Evolutionary conservation across 768 basidiomycete species (phyloP).

Genomic region (Asterophora parasitica): DNA sequence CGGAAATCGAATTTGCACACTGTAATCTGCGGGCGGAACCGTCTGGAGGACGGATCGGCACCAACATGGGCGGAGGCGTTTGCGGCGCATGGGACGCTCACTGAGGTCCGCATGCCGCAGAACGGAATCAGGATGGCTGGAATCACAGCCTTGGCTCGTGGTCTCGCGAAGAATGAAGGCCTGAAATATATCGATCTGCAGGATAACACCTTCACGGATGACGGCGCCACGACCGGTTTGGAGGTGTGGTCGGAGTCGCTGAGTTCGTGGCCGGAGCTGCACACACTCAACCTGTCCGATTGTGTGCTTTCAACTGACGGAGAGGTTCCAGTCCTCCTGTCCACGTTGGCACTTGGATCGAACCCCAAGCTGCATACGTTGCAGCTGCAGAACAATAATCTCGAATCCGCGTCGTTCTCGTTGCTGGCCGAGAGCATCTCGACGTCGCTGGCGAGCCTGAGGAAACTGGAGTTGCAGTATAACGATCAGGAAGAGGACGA

Average conservation of each 20-base stretch:
- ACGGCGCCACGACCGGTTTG: conserved; percentile 46
- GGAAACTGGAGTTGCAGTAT: conserved; percentile 79
- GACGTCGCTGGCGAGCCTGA: conserved; percentile 53
- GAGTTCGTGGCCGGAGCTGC: conserved; percentile 63
- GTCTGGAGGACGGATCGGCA: conserved; percentile 91
- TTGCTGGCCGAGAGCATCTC: conserved; percentile 65
- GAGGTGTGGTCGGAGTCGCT: conserved; percentile 62
- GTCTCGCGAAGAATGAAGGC: conserved; percentile 60
- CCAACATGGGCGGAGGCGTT: conserved; percentile 84
- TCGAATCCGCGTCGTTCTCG: conserved; percentile 64
- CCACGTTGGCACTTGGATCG: conserved; percentile 59
- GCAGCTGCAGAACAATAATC: conserved; percentile 89
- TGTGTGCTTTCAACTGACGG: conserved; percentile 84
- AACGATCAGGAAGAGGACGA: conserved; percentile 84
- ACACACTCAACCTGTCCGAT: conserved; percentile 86
- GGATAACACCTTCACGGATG: conserved; percentile 80
- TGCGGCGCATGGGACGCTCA: conserved; percentile 73
- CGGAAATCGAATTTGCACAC: conserved; percentile 67
- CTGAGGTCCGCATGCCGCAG: conserved; percentile 92
- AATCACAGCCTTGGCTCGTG: conserved; percentile 70
- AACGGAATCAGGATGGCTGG: conserved; percentile 96
- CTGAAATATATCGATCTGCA: conserved; percentile 85
- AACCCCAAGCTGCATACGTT: conserved; percentile 72
- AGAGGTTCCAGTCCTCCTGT: conserved; percentile 63
- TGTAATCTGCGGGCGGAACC: conserved; percentile 91